Evolutionary conservation across 2,329 filamentous ascomycete genomes (phyloP).

Genomic region (Diaporthe nobilis): DNA sequence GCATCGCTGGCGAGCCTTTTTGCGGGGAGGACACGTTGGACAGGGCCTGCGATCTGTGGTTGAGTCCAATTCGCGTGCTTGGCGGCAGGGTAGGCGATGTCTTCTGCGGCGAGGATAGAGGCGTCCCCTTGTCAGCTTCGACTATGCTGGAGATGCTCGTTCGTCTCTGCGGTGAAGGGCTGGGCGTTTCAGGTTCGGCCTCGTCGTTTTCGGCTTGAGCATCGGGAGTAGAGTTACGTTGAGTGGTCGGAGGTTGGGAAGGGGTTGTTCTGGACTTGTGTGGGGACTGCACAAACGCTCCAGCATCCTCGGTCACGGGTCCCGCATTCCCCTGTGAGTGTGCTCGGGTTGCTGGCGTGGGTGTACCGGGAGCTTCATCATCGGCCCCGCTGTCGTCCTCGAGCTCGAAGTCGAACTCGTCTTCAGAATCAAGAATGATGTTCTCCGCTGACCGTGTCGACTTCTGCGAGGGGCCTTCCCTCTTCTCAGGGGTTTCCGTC

Average conservation of each 20-base stretch:
- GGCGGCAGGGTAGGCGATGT: conserved; percentile 39
- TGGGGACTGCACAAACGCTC: not conserved
- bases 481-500: not conserved
- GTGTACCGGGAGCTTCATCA: conserved; percentile 42
- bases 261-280: not conserved
- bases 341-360: conserved; percentile 44
- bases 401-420: conserved; percentile 54
- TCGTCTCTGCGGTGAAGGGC: conserved; percentile 25
- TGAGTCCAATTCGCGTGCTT: conserved; percentile 45
- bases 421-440: conserved; percentile 67
- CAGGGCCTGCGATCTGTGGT: conserved; percentile 50
- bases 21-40: conserved; percentile 44
- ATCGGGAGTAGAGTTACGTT: conserved; percentile 30
- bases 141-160: conserved; percentile 35
- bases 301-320: not conserved
- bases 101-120: conserved; percentile 43
- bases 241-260: not conserved
- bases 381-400: conserved; percentile 45
- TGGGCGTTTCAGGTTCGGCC: conserved; percentile 40
- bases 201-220: conserved; percentile 34
- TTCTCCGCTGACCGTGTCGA: conserved; percentile 20
- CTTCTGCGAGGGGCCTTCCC: conserved; percentile 8
- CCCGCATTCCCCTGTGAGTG: not conserved
- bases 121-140: conserved; percentile 42
- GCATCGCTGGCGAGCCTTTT: conserved; percentile 16